Evolutionary conservation across 768 basidiomycete species (phyloP).

Genomic region (Lentinus brumalis): DNA sequence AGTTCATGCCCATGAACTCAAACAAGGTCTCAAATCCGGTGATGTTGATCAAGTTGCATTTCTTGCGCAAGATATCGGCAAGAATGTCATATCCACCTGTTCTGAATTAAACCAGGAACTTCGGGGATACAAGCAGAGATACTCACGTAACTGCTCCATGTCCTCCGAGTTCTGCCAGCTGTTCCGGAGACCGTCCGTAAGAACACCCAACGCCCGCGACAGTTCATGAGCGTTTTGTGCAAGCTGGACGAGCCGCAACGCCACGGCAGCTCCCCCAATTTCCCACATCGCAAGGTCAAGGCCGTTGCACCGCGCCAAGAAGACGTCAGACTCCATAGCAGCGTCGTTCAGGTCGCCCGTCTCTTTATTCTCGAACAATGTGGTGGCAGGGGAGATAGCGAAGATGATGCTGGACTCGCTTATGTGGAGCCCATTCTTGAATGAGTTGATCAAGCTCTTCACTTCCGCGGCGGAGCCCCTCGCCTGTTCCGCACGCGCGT

Average conservation of each 20-base stretch:
- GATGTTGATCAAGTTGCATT: conserved; percentile 75
- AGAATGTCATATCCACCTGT: conserved; percentile 89
- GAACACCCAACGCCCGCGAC: conserved; percentile 67
- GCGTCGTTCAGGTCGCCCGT: conserved; percentile 15
- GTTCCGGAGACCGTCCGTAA: conserved; percentile 76
- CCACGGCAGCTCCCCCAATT: conserved; percentile 79
- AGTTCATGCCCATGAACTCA: conserved; percentile 84
- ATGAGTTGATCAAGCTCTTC: conserved; percentile 36
- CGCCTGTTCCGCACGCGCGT: conserved; percentile 42
- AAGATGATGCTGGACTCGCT: conserved; percentile 41
- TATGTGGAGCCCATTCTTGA: conserved; percentile 51
- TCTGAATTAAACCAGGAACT: background rate
- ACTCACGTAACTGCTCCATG: conserved; percentile 84
- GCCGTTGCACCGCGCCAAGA: conserved; percentile 59
- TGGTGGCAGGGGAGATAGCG: conserved; percentile 38
- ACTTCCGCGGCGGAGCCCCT: conserved; percentile 33
- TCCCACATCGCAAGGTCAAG: conserved; percentile 80
- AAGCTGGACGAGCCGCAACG: conserved; percentile 73
- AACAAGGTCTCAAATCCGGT: conserved; percentile 83
- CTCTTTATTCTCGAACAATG: conserved; percentile 14
- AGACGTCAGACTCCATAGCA: conserved; percentile 49
- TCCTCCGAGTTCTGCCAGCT: conserved; percentile 96
- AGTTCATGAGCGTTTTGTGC: conserved; percentile 81
- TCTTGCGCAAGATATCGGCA: conserved; percentile 68
- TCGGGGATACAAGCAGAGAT: background rate